Base-by-base conservation (phyloP, 768 basidiomycete genomes). In the Trametes elegans region DNA sequence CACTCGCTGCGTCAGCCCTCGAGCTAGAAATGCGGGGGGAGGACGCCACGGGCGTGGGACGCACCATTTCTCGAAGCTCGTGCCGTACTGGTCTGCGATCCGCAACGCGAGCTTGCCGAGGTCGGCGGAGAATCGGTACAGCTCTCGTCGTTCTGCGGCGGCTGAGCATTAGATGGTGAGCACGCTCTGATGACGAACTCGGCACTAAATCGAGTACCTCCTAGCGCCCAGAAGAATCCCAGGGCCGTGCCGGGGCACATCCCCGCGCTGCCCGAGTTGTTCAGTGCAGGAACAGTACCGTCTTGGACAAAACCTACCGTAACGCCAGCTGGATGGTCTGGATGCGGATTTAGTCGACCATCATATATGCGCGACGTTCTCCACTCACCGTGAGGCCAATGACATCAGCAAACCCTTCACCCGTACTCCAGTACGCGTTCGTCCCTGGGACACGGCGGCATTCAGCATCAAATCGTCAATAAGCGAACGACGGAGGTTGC, bases 151-250 rank as follows among this genome's bases (percentile, higher is more conserved):
- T 64, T 88, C 86, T 3, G 83, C 84, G 11, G 81, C 80, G 54
- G 80, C 55, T 66, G 49, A 19, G 38, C 32, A 11, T 29, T 26
- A 11, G 46, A 45, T 43, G 14, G 21, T 29, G 13, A n/a, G 32
- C 23, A 31, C 28, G 19, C n/a, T n/a, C n/a, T n/a, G 14, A 43
- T 39, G 68, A 24, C 1, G 13, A 8, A 21, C 3, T 11, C 0
- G 24, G 51, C n/a, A 18, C 26, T 10, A 16, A 9, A 53, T 53
- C 41, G 51, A 26, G 62, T 46, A 84, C 85, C 83, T 66, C 80
- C 81, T 6, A 86, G 70, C 13, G 82, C 79, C 84, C 84, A 88
- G 64, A 88, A 85, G 68, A 90, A 85, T 6, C 88, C 88, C 16
- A 85, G 68, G 0, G 84, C 81, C 7, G 84, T 83, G 5, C 85